Percentiles rank a stretch among this genome's conserved stretches.
These are phyloP conservation scores for Zygosaccharomyces rouxii DNA, from an alignment of 805 yeast genomes.

Conservation along the genomic window DNA sequence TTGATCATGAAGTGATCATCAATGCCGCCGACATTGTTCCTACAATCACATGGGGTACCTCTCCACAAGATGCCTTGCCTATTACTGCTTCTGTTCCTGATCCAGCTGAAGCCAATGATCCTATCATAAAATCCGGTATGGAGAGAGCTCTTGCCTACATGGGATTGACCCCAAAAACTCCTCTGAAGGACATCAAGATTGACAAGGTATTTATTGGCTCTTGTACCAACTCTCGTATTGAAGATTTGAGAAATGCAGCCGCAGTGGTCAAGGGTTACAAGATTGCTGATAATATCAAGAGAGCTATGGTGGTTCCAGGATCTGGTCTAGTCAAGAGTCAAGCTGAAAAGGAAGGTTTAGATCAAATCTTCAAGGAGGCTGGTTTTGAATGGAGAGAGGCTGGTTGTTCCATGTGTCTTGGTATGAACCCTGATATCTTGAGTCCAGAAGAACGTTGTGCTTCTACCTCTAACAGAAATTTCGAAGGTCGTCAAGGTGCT, in stretches of 20 bases:
- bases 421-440: conserved; percentile 98
- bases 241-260: conserved; percentile 95
- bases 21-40: conserved; percentile 84
- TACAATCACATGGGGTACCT: conserved; percentile 98
- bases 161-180: conserved; percentile 83
- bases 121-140: conserved; percentile 76
- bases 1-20: conserved; percentile 78
- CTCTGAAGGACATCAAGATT: conserved; percentile 64
- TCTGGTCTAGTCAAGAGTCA: conserved; percentile 90
- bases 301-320: conserved; percentile 94
- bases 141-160: conserved; percentile 88
- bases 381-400: conserved; percentile 99
- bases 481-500: conserved; percentile 99
- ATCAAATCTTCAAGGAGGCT: conserved; percentile 83
- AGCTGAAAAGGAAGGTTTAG: conserved; percentile 94
- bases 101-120: conserved; percentile 68
- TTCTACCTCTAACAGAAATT: conserved; percentile 96
- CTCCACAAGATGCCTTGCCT: conserved; percentile 98
- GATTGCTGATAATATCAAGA: conserved; percentile 73
- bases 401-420: conserved; percentile 98
- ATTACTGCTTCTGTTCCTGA: conserved; percentile 89
- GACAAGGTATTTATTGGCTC: conserved; percentile 98
- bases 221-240: conserved; percentile 96
- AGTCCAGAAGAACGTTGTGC: conserved; percentile 97
- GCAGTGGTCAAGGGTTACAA: conserved; percentile 84